Evolutionary conservation across 106 monocot species (phyloP), one percentile per base, ranked within the genome.

Genomic region (Allium sativum): DNA sequence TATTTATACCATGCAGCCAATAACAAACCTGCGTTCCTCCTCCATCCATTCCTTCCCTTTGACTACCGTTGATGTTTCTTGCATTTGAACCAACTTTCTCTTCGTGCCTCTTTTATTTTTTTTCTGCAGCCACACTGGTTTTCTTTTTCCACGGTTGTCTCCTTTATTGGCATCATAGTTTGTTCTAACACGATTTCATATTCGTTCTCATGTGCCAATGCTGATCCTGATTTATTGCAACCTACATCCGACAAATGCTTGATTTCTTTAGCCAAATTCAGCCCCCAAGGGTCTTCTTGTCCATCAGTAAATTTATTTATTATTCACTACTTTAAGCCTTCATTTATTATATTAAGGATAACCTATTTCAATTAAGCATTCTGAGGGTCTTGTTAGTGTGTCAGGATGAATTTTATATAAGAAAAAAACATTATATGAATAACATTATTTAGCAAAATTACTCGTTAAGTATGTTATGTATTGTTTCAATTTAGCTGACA

Each of bases 11-110:
- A 31, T 31, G 31, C 31, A 31, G 31, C 31, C 31, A 31, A 31
- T 50, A 15, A 50, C 59, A 15, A 31, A 62, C 62, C 45, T 62
- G 62, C 45, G 62, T 46, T 62, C 62, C 4, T 44, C 62, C 45
- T 62, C 62, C 12, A 18, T 62, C 62, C 62, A 62, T 56, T 7
- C 1, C 8, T 56, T 56, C 56, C 10, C 21, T 40, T 21, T 56
- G 9, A 7, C 40, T 10, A 10, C 5, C 40, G 1, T 13, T 21
- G 18, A 56, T 56, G 21, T 20, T 56, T 18, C 56, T 56, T 11
- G 56, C 19, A 10, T 40, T 56, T 22, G 10, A 10, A 10, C 21
- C 13, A 8, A 9, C 56, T 9, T 56, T 18, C 18, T 21, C 13
- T 11, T 40, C 8, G 6, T 17, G 6, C 18, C 21, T 40, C 21